Evolutionary conservation across 2,329 filamentous ascomycete species (phyloP).

Genomic region (Penicillium sp.): DNA sequence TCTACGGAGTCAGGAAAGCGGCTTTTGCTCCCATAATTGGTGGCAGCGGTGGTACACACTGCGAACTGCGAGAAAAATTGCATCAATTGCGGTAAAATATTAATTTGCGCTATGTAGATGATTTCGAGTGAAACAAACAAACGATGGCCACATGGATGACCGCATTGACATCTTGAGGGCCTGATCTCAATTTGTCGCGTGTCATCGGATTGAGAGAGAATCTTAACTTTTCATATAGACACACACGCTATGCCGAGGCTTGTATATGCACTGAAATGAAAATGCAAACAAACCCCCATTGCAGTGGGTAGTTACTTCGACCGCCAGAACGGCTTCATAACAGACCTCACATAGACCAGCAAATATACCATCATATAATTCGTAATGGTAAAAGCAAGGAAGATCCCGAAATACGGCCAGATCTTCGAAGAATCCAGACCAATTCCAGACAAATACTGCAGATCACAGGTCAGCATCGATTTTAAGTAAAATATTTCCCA

Average conservation of each 20-base stretch:
- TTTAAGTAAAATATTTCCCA: background rate
- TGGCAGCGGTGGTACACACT: too few species aligned
- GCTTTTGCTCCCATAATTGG: too few species aligned
- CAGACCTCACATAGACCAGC: conserved; percentile 35
- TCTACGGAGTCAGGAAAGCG: too few species aligned
- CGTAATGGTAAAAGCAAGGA: conserved; percentile 33
- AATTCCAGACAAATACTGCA: conserved; percentile 32
- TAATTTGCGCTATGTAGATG: too few species aligned
- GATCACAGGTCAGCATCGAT: background rate
- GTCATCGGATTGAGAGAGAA: too few species aligned
- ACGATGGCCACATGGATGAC: too few species aligned
- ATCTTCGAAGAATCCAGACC: conserved; percentile 34
- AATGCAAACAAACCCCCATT: background rate
- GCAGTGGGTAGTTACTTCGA: conserved; percentile 16
- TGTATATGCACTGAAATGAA: background rate
- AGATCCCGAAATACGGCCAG: conserved; percentile 39
- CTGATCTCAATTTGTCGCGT: too few species aligned
- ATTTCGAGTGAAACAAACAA: too few species aligned
- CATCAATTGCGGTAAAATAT: too few species aligned
- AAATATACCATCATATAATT: conserved; percentile 39
- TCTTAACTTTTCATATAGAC: background rate
- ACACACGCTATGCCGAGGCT: background rate
- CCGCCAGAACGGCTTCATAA: conserved; percentile 32
- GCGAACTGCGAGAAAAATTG: too few species aligned
- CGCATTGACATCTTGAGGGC: too few species aligned